Percentiles rank a stretch among this genome's conserved stretches.
Conservation (phyloP, 2,329 filamentous ascomycete species). For the Cryphonectria japonica region DNA sequence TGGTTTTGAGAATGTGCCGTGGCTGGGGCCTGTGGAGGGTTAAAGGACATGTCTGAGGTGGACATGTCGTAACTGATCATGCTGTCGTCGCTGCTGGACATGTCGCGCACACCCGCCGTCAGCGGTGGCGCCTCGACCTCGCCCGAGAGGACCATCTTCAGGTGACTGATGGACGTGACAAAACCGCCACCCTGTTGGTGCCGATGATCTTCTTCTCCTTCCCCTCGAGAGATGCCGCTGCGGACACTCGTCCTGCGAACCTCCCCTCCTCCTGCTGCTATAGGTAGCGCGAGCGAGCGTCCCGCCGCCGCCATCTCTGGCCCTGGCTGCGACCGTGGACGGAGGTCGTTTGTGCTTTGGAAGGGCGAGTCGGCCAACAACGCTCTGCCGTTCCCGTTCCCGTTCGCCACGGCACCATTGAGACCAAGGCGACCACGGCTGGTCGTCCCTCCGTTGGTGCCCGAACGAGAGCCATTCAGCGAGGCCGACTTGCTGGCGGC, state of each 20-base stretch:
- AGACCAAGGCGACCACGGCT: conserved; percentile 60
- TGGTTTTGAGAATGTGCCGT: conserved; percentile 38
- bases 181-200: conserved; percentile 50
- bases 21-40: conserved; percentile 41
- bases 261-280: conserved; percentile 37
- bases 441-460: conserved; percentile 56
- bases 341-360: conserved; percentile 54
- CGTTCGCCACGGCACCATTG: conserved; percentile 50
- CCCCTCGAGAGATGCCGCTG: conserved; percentile 52
- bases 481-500: conserved; percentile 74
- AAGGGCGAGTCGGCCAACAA: conserved; percentile 48
- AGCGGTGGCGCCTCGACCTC: conserved; percentile 45
- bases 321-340: conserved; percentile 51
- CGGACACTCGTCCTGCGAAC: conserved; percentile 59
- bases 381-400: conserved; percentile 40
- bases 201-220: not conserved
- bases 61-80: conserved; percentile 72
- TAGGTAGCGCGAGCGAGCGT: conserved; percentile 35
- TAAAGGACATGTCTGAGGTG: conserved; percentile 69
- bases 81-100: conserved; percentile 61
- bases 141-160: conserved; percentile 64
- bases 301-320: conserved; percentile 30
- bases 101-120: conserved; percentile 52
- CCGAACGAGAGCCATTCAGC: conserved; percentile 73
- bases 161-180: conserved; percentile 65